Evolutionary conservation across 352 stramenopile species (phyloP), one percentile per base, ranked within the genome.

Genomic region (Globisporangium spiculum): DNA sequence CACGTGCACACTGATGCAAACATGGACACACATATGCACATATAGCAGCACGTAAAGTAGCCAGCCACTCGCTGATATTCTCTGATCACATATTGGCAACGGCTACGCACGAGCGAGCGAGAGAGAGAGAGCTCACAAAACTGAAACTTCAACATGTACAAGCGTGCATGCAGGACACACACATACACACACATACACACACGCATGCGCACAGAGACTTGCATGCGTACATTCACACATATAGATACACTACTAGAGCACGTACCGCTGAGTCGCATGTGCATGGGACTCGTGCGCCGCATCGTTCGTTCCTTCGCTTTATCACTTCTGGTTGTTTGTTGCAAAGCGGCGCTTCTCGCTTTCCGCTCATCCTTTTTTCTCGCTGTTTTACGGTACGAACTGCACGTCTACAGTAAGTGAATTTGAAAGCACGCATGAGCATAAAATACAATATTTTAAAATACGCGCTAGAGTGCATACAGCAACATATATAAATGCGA

Each of bases 231-330:
- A 58, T 44, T 20, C 9, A 60, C 6, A 48, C 16, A 48, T 7
- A 32, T 20, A 10, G 10, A 60, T 16, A 34, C n/a, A 38, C 16
- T 26, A 38, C 16, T 26, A 26, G 54, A n/a, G 12, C 41, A 67
- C 63, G 50, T 67, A 67, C 63, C 63, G 32, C 32, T 20, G 34
- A 63, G 50, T 67, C 63, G 63, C 34, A 38, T 36, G 24, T 48
- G 44, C 48, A 22, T 9, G 32, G 32, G 50, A 24, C 48, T 60
- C 50, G 14, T 24, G 30, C 54, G 48, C n/a, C 63, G 63, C 63
- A 67, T 67, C 50, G 38, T 56, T 53, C 16, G 36, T 41, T 65
- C 22, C 7, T 20, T 50, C 30, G 18, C 61, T 60, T 67, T 22
- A 46, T 27, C n/a, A 12, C 12, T 14, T 60, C 18, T 9, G 41